Percentiles rank a stretch among this genome's conserved stretches.
phyloP scores from a whole-genome alignment of 2,329 filamentous ascomycete species.

The Fusarium nisikadoi region DNA sequence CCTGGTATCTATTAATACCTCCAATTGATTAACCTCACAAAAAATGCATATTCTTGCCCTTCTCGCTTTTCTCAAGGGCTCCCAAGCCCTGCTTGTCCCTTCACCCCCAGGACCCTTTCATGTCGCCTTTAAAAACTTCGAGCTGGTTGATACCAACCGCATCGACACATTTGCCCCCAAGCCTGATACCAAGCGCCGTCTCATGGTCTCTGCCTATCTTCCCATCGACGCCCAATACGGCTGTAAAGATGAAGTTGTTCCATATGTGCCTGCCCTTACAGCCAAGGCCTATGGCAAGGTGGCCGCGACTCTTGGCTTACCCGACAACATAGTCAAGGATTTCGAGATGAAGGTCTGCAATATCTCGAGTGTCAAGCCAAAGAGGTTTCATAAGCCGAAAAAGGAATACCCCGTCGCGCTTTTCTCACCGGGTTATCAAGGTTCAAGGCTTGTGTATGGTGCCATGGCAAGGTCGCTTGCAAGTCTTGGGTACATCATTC shows the following conservation, averaged over 20 bases:
- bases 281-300: not conserved
- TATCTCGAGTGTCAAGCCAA: constrained; percentile 2
- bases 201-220: constrained; percentile 25
- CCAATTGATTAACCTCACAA: rapidly evolving
- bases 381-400: not conserved
- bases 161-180: constrained; percentile 14
- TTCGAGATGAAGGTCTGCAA: constrained; percentile 26
- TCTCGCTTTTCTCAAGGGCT: not conserved
- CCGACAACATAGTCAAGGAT: not conserved
- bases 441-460: constrained; percentile 54
- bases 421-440: constrained; percentile 57
- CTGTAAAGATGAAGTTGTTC: not conserved
- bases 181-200: constrained; percentile 2
- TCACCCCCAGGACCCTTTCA: not conserved
- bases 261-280: not conserved
- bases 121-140: constrained; percentile 7
- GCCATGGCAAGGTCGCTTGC: constrained; percentile 56
- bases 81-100: constrained; percentile 4
- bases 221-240: constrained; percentile 7
- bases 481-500: constrained; percentile 56
- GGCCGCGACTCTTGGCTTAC: not conserved
- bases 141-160: constrained; percentile 11
- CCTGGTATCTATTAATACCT: no score
- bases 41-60: not conserved
- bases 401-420: constrained; percentile 35